These are phyloP conservation scores for Zygosaccharomyces bisporus DNA, from an alignment of 805 yeast species.

Conservation along the genomic window DNA sequence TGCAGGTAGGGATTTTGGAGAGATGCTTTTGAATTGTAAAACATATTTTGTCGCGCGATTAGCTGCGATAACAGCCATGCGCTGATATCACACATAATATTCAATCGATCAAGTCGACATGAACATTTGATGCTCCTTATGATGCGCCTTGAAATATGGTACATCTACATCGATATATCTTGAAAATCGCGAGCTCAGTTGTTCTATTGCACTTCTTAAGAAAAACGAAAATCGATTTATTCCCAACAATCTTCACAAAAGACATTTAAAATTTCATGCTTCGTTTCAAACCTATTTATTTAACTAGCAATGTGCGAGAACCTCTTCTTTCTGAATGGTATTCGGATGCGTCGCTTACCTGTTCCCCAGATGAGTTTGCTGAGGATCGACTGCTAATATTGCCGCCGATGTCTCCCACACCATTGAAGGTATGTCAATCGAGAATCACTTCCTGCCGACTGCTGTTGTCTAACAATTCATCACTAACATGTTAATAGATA, in stretches of 20 bases:
- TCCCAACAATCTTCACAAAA: neutral
- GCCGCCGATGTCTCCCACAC: conserved; percentile 17
- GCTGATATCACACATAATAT: no score
- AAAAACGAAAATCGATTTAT: neutral
- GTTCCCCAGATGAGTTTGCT: conserved; percentile 1
- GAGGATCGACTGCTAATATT: conserved; percentile 6
- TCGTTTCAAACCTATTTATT: conserved; percentile 9
- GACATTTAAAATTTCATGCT: neutral
- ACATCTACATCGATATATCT: no score
- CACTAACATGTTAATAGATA: conserved; percentile 7
- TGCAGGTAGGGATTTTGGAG: neutral
- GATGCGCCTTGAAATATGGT: no score
- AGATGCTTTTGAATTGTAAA: no score
- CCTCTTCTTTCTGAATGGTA: conserved; percentile 10
- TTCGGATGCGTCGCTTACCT: neutral
- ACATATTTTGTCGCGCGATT: no score
- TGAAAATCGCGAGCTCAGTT: no score
- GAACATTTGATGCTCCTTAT: no score
- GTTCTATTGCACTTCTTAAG: neutral
- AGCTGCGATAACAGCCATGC: no score
- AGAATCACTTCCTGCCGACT: neutral
- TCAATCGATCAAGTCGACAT: no score
- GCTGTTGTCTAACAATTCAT: no score
- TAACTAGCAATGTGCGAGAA: conserved; percentile 2
- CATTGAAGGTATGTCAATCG: conserved; percentile 10